Conservation (phyloP, 108 stramenopile species). For the Skeletonema grethae region DNA sequence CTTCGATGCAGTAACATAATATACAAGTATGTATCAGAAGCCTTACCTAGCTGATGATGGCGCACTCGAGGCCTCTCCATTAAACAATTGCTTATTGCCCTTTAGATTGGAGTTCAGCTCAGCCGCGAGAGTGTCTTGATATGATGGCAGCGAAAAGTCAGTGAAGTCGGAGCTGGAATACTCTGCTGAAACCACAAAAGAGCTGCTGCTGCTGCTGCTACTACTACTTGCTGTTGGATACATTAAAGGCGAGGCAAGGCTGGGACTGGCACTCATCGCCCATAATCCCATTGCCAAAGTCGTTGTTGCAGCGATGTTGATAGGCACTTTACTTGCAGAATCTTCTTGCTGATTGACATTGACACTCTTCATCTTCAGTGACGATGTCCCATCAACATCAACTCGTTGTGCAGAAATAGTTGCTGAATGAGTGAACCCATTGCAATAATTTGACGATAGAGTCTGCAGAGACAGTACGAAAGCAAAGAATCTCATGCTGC, state of each 20-base stretch:
- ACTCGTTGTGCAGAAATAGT: background rate
- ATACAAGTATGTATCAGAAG: background rate
- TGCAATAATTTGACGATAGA: background rate
- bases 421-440: conserved; percentile 6
- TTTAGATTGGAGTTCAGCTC: conserved; percentile 9
- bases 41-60: conserved; percentile 10
- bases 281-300: background rate
- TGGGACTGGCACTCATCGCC: conserved; percentile 10
- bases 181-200: conserved; percentile 5
- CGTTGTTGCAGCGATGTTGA: background rate
- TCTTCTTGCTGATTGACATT: background rate
- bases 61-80: background rate
- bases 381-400: background rate
- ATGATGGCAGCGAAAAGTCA: conserved; percentile 16
- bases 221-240: background rate
- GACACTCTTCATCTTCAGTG: background rate
- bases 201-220: conserved; percentile 5
- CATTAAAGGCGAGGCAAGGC: conserved; percentile 1
- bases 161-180: conserved; percentile 6
- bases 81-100: background rate
- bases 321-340: background rate
- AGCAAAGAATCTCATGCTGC: conserved; percentile 10
- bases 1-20: background rate
- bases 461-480: background rate
- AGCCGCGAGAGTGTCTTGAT: background rate